Evolutionary conservation across 371 early-diverging fungal genomes (phyloP).

Genomic region (Mucor mucedo): DNA sequence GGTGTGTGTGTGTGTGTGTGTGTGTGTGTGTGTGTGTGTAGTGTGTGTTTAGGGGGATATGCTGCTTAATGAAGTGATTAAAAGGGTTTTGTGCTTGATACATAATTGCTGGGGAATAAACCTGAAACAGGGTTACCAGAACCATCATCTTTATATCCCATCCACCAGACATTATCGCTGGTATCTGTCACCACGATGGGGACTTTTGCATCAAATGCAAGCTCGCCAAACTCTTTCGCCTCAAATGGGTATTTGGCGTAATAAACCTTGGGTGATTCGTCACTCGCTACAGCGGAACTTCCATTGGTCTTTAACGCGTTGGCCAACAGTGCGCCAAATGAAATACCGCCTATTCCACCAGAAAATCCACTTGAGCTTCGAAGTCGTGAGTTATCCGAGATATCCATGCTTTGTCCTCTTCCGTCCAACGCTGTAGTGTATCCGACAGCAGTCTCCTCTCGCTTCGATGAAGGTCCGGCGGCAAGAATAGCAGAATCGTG

Average conservation of each 20-base stretch:
- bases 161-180: slow-evolving; percentile 86
- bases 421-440: slow-evolving; percentile 21
- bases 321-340: slow-evolving; percentile 38
- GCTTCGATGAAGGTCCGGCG: not conserved
- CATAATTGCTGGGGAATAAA: slow-evolving; percentile 49
- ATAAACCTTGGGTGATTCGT: slow-evolving; percentile 53
- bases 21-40: too few species aligned
- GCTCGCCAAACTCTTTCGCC: slow-evolving; percentile 77
- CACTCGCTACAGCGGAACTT: slow-evolving; percentile 24
- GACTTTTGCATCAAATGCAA: slow-evolving; percentile 70
- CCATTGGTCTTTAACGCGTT: slow-evolving; percentile 26
- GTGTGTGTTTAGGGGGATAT: not conserved
- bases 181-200: slow-evolving; percentile 77
- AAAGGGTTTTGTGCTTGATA: slow-evolving; percentile 30
- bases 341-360: not conserved
- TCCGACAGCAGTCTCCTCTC: slow-evolving; percentile 7
- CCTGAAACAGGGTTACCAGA: slow-evolving; percentile 39
- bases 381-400: slow-evolving; percentile 9
- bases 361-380: slow-evolving; percentile 48
- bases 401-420: slow-evolving; percentile 8
- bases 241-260: slow-evolving; percentile 78
- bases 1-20: too few species aligned
- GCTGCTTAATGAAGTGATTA: slow-evolving; percentile 4
- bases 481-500: slow-evolving; percentile 2
- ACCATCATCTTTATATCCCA: slow-evolving; percentile 75